Evolutionary conservation across 2,329 filamentous ascomycete genomes (phyloP), one percentile per base, ranked within the genome.

Genomic region (Trichocomaceae sp.): DNA sequence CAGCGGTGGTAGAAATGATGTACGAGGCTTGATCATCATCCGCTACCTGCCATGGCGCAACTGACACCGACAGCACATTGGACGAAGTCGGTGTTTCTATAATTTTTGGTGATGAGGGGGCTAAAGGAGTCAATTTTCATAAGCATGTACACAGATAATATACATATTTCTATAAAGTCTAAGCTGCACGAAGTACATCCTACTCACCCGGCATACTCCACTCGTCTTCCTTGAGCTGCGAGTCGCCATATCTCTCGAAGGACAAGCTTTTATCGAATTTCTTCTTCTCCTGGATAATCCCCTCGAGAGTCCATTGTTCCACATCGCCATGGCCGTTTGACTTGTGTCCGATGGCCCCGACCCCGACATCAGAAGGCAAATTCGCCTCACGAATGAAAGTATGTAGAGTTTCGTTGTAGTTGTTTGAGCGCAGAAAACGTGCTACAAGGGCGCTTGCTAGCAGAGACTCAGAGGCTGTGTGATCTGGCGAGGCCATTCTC

Each of bases 271-370:
- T 64, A 61, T 85, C 82, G 60, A 80, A 84, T 0, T 70, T 71
- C 61, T 74, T 77, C 69, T 84, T 85, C 67, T 85, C 82, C 48
- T 82, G 75, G 7, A 85, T 70, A n/a, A 84, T 71, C 45, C 76
- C 71, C 61, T 85, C 82, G 51, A 85, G 76, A 2, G 81, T 83
- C 64, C 82, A 70, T 52, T 75, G 71, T 29, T 71, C 70, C 48
- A 70, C 71, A 10, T 63, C 56, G 9, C 59, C 29, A 10, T 47
- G 19, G 35, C 47, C 62, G 41, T 60, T 60, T 47, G 31, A 39
- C 37, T 26, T 52, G 6, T 52, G 22, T 13, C 15, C 35, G 37
- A 49, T 20, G 8, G 33, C 60, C 59, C 78, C 82, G 47, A 72
- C 60, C 59, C 78, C 82, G 47, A 72, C 76, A 67, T 82, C 76